Conservation (phyloP, 208 protist species). For the Leishmania arabica region DNA sequence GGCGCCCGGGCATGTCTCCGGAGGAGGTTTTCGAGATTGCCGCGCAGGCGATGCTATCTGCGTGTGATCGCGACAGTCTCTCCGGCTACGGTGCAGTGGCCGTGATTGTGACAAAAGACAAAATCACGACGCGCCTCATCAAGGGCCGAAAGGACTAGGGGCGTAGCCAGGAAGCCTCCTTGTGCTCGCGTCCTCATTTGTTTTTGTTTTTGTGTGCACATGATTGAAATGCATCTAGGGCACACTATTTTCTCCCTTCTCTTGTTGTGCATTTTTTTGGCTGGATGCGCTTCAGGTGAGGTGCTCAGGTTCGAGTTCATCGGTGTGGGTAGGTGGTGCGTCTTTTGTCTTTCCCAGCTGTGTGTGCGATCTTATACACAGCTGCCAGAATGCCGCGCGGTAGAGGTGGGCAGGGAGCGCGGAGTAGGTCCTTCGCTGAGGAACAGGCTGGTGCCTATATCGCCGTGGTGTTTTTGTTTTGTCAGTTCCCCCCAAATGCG, state of each 20-base stretch:
- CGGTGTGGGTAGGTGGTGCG: neutral
- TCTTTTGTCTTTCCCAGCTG: neutral
- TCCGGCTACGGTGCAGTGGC: constrained; percentile 98
- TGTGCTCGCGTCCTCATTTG: neutral
- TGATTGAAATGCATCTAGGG: neutral
- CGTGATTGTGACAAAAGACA: constrained; percentile 85
- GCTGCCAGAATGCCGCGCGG: neutral
- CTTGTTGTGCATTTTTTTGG: neutral
- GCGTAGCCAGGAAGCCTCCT: neutral
- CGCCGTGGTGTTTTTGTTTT: neutral
- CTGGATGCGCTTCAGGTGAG: neutral
- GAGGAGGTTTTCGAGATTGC: constrained; percentile 98
- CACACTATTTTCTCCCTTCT: neutral
- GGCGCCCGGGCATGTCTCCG: constrained; percentile 90
- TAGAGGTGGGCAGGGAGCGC: neutral
- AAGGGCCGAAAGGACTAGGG: constrained; percentile 87
- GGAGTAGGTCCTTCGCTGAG: neutral
- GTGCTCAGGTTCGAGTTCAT: constrained; percentile 7
- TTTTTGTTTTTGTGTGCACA: neutral
- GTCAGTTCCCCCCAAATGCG: neutral
- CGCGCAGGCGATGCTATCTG: constrained; percentile 94
- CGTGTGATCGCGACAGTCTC: constrained; percentile 97
- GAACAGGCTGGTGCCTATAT: neutral
- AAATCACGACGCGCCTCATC: constrained; percentile 84
- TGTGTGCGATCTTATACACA: neutral